Conservation (phyloP, 208 protist species). For the Trypanosoma grayi region DNA sequence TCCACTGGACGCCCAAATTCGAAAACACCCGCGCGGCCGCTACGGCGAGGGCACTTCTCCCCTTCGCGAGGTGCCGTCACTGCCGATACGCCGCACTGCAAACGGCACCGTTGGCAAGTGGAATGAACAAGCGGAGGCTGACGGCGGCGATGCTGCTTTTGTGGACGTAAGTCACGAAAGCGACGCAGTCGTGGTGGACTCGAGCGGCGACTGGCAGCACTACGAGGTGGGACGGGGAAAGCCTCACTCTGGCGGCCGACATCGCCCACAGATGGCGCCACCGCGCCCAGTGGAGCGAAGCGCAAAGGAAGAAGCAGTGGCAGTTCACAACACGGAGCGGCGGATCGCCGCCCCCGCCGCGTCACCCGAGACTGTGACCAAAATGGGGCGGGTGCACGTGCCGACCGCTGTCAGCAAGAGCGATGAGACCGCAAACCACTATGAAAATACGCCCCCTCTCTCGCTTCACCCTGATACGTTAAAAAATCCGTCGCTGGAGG, state of each 20-base stretch:
- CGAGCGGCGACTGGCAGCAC: constrained; percentile 8
- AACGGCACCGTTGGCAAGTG: not conserved
- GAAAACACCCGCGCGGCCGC: not conserved
- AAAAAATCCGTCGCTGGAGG: not conserved
- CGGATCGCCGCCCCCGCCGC: no score
- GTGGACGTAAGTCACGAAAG: not conserved
- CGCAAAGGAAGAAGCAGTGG: not conserved
- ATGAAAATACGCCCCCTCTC: not conserved
- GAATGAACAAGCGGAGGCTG: not conserved
- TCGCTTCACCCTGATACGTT: not conserved
- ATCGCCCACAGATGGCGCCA: no score
- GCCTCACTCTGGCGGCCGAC: no score
- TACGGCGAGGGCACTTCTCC: not conserved
- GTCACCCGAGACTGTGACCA: not conserved
- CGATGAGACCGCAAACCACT: not conserved
- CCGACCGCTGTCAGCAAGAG: not conserved
- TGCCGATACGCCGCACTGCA: not conserved
- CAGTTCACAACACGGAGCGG: no score
- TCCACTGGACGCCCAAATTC: not conserved
- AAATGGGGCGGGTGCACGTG: not conserved
- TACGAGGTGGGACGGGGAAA: not conserved
- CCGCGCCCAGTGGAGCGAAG: not conserved
- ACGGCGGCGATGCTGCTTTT: not conserved
- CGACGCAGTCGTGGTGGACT: constrained; percentile 20
- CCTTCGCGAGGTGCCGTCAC: not conserved